Evolutionary conservation across 2,329 filamentous ascomycete species (phyloP), one percentile per base, ranked within the genome.

Genomic region (Colletotrichum lindemuthianum): DNA sequence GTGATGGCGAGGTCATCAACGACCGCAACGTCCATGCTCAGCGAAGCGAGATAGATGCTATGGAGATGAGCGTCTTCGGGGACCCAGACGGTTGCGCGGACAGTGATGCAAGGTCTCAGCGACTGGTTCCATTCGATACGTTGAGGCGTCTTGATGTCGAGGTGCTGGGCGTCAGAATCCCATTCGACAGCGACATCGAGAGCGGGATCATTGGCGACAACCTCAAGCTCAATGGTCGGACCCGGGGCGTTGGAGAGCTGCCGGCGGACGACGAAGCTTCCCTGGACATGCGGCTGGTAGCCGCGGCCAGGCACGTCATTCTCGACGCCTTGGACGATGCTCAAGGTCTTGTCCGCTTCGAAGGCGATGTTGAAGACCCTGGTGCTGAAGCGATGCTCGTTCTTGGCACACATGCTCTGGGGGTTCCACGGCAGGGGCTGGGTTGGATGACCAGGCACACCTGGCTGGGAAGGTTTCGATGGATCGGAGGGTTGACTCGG

Each of bases 81-180:
- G 0, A 82, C 77, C 75, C 78, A 83, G 45, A 84, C 70, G 3
- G 82, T 86, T 13, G 76, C 74, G 10, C 77, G 78, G 60, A 87
- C 74, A 64, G 81, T 78, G 16, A 86, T 74, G 68, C 85, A 87
- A 1, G 83, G 81, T 8, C 70, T 66, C 2, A 68, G 59, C 11
- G 66, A 37, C 2, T 69, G 55, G 12, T 67, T 53, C 70, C 75
- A 76, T 2, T 72, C 68, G 50, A 80, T 58, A 9, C 61, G 69
- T 37, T 69, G 70, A 0, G 83, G 83, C 2, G 80, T 77, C 10
- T 67, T 72, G 32, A 86, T 66, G 13, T 71, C 67, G 59, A 86
- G 72, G 3, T 43, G 36, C 67, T 86, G 83, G 0, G 65, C 40
- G 0, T 72, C 68, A 12, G 73, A 68, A 55, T 81, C 70, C 41